Evolutionary conservation across 192 early-diverging fungal species (phyloP), one percentile per base, ranked within the genome.

Genomic region (Gamsiella multidivaricata): DNA sequence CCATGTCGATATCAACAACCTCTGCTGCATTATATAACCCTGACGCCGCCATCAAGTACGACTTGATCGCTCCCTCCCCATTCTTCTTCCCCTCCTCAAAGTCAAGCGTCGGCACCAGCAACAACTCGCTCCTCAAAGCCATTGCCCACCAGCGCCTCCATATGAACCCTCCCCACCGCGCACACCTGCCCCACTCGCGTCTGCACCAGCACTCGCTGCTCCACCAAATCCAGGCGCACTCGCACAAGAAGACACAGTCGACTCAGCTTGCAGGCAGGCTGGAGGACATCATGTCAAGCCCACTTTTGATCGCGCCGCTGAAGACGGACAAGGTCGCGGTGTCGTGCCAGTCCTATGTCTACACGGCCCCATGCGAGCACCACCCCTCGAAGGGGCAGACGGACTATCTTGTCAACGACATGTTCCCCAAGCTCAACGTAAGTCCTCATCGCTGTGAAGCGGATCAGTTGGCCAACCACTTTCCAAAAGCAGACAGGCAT

Each of bases 361-460:
- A 78, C 49, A 78, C 74, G 23, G 74, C 74, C 15, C 74, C 74
- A 22, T 78, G 74, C 23, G 74, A 78, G 34, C 74, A 78, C 43
- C 74, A 78, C 26, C 74, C 74, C 15, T 78, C 65, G 23, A 68
- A 64, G 17, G 65, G 74, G 29, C 65, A 64, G 54, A 78, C 74
- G 1, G 74, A 78, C 54, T 78, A 78, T 41, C 74, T 78, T 11
- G 65, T 78, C 60, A 78, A 78, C 45, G 74, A 78, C 65, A 78
- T 78, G 74, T 78, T 78, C 66, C 74, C 74, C 25, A 78, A 78
- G 45, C 65, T 69, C 37, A 68, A 53, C 57, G 74, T 78, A 78
- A 78, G 65, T 78, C 28, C 23, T 60, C 57, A 26, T 51, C 45
- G n/a, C 43, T 54, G 43, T 54, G 3, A 0, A 45, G 3, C 7